phyloP scores from a whole-genome alignment of 1,139 yeast genomes.

The Blastobotrys illinoisensis region DNA sequence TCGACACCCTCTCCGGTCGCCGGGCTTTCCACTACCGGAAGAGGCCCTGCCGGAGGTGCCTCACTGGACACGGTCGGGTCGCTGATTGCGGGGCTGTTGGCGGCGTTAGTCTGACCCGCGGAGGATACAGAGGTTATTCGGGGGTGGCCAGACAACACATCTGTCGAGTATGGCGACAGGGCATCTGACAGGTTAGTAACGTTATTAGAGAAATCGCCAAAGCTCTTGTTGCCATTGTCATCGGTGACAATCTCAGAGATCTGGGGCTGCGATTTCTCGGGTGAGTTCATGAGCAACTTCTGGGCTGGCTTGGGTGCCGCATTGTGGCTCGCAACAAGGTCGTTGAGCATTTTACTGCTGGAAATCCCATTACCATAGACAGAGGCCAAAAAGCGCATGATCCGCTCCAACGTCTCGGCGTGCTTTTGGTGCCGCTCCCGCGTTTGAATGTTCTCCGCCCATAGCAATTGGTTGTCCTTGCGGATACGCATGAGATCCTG shows the following conservation, averaged over 20 bases:
- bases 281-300: constrained; percentile 3
- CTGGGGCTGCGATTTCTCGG: constrained; percentile 4
- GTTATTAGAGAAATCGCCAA: not conserved
- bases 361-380: constrained; percentile 56
- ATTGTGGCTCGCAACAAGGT: constrained; percentile 14
- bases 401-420: constrained; percentile 81
- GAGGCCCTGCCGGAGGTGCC: not conserved
- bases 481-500: constrained; percentile 79
- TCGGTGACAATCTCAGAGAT: constrained; percentile 3
- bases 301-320: constrained; percentile 1
- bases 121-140: not conserved
- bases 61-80: not conserved
- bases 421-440: constrained; percentile 83
- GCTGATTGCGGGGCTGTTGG: not conserved
- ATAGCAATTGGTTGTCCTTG: constrained; percentile 80
- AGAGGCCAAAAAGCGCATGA: constrained; percentile 78
- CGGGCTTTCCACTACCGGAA: not conserved
- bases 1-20: not conserved
- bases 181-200: not conserved
- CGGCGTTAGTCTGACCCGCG: not conserved
- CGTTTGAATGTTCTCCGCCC: constrained; percentile 83
- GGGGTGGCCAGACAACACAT: not conserved
- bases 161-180: not conserved
- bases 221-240: constrained; percentile 1
- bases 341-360: constrained; percentile 30